phyloP scores from a whole-genome alignment of 345 rosid species.

The Dovyalis caffra region DNA sequence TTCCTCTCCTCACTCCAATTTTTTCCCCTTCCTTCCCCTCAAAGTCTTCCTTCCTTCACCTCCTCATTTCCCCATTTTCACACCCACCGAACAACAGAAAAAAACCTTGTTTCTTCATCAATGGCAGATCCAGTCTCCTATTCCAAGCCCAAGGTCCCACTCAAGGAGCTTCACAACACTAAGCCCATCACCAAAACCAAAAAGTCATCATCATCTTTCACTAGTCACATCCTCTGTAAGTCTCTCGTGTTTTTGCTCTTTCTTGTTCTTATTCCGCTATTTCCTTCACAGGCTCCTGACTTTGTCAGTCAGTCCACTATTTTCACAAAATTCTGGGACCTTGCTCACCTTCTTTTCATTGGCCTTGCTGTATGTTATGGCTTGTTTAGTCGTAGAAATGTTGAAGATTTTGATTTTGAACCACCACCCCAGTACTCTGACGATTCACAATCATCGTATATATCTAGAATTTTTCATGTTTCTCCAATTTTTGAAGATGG shows the following conservation, averaged over 20 bases:
- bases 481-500: conserved; percentile 62
- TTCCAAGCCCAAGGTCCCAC: conserved; percentile 29
- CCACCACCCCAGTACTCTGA: conserved; percentile 20
- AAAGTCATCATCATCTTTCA: conserved; percentile 13
- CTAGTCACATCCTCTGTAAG: conserved; percentile 49
- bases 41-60: conserved; percentile 70
- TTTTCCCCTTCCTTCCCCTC: conserved; percentile 49
- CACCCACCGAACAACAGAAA: background rate
- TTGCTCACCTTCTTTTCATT: conserved; percentile 57
- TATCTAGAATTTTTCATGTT: conserved; percentile 47
- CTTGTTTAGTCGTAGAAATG: conserved; percentile 64
- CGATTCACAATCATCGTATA: conserved; percentile 43
- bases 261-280: conserved; percentile 64
- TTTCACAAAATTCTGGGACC: conserved; percentile 72
- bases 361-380: conserved; percentile 90
- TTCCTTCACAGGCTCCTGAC: conserved; percentile 80
- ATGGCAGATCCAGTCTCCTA: conserved; percentile 49
- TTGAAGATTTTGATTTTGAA: conserved; percentile 30
- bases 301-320: conserved; percentile 46
- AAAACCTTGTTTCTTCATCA: conserved; percentile 12
- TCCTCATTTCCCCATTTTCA: conserved; percentile 1
- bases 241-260: conserved; percentile 45
- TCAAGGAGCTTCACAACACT: conserved; percentile 8
- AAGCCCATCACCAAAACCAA: conserved; percentile 1
- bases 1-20: conserved; percentile 7